Percentiles rank a stretch among this genome's conserved stretches.
Evolutionary conservation across 73 alveolate species (phyloP).

Genomic region (Effrenium voratum): DNA sequence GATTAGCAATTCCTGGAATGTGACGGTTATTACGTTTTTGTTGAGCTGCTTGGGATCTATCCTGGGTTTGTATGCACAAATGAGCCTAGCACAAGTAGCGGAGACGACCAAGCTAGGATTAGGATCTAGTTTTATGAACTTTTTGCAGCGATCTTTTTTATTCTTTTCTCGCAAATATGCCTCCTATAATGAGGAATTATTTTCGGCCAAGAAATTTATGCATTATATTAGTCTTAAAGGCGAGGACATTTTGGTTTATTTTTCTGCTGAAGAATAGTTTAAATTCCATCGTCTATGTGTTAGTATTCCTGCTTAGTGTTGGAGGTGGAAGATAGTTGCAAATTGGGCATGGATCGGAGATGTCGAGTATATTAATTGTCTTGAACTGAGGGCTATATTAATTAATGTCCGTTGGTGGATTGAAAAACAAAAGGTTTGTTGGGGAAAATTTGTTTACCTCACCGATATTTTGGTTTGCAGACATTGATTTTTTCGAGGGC

Average conservation of each 20-base stretch:
- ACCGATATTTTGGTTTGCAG: neutral
- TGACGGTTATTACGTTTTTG: too few species aligned
- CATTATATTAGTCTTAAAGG: neutral
- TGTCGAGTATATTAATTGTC: neutral
- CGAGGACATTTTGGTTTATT: neutral
- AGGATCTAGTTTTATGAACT: too few species aligned
- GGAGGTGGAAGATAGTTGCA: neutral
- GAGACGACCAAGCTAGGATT: too few species aligned
- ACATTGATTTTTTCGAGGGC: neutral
- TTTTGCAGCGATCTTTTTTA: too few species aligned
- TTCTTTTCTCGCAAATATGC: too few species aligned
- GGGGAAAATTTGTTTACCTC: neutral
- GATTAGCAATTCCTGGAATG: too few species aligned
- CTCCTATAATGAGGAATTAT: too few species aligned
- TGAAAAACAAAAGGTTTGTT: neutral
- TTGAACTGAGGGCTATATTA: neutral
- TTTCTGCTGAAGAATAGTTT: neutral
- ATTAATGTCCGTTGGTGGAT: neutral
- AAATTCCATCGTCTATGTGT: neutral
- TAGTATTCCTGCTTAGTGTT: neutral
- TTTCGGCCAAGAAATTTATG: neutral
- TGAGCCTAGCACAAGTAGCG: too few species aligned
- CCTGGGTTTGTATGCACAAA: too few species aligned
- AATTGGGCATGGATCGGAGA: neutral
- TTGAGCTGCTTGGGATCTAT: too few species aligned